Conservation (phyloP, 2,329 filamentous ascomycete species). For the Alternaria sp. region DNA sequence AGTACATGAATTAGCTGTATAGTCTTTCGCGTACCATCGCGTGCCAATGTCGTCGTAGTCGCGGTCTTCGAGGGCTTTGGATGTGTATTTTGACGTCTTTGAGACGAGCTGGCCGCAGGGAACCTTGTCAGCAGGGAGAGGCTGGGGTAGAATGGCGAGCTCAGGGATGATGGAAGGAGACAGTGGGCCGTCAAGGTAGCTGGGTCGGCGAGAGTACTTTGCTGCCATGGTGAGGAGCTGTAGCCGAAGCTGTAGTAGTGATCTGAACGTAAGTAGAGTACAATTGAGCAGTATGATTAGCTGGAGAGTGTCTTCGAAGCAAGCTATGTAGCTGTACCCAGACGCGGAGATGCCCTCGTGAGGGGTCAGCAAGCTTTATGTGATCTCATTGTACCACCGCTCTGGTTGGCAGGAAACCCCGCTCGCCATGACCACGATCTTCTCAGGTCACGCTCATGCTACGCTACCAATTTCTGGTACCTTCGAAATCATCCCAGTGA, state of each 20-base stretch:
- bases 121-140: conserved; percentile 32
- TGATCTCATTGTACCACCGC: conserved; percentile 41
- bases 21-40: conserved; percentile 29
- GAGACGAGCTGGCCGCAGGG: conserved; percentile 45
- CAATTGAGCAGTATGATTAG: conserved; percentile 10
- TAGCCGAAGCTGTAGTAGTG: neutral
- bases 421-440: conserved; percentile 27
- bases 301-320: conserved; percentile 10
- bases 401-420: conserved; percentile 28
- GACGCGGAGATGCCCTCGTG: conserved; percentile 36
- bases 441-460: conserved; percentile 42
- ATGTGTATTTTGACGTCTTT: conserved; percentile 34
- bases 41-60: conserved; percentile 47
- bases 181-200: conserved; percentile 35
- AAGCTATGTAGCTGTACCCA: conserved; percentile 9
- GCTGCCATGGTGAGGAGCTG: conserved; percentile 28
- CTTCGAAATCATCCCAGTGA: conserved; percentile 10
- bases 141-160: conserved; percentile 38
- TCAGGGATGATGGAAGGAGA: conserved; percentile 43
- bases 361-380: conserved; percentile 45
- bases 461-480: conserved; percentile 18
- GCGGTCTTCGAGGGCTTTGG: conserved; percentile 38
- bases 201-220: conserved; percentile 37
- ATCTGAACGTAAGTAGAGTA: neutral
- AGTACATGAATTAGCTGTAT: neutral